These are phyloP conservation scores for Dictyostelium firmibasis DNA, from an alignment of 78 protist species.

Conservation along the genomic window DNA sequence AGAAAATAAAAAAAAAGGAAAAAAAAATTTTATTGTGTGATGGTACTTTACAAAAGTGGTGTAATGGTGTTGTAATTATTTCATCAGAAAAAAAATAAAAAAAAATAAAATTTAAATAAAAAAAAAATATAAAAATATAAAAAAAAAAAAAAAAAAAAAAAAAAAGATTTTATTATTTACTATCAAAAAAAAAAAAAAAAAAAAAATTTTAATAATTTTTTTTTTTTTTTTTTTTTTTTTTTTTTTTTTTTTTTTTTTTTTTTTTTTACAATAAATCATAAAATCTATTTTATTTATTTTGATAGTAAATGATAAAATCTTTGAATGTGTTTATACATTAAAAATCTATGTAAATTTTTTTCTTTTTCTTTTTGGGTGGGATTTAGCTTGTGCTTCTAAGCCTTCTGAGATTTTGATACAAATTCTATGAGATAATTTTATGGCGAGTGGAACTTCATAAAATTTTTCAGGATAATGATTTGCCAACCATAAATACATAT, in stretches of 20 bases:
- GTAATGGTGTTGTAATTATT: not conserved
- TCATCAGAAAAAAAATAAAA: not conserved
- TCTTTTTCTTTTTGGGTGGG: too few relatives aligned
- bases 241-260: not conserved
- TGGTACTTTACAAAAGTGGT: not conserved
- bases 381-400: too few relatives aligned
- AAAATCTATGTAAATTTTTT: too few relatives aligned
- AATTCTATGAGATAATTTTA: too few relatives aligned
- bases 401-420: too few relatives aligned
- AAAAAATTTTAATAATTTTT: not conserved
- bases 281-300: too few relatives aligned
- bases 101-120: not conserved
- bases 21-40: not conserved
- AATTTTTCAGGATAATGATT: too few relatives aligned
- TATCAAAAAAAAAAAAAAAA: not conserved
- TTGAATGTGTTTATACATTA: too few relatives aligned
- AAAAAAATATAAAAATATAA: not conserved
- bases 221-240: not conserved
- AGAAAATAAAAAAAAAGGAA: not conserved
- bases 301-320: not conserved
- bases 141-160: not conserved
- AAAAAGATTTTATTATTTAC: not conserved
- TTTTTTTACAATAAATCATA: too few relatives aligned
- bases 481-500: too few relatives aligned
- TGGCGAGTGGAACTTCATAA: too few relatives aligned